phyloP scores from a whole-genome alignment of 2,329 filamentous ascomycete species.

The Zarea fungicola region DNA sequence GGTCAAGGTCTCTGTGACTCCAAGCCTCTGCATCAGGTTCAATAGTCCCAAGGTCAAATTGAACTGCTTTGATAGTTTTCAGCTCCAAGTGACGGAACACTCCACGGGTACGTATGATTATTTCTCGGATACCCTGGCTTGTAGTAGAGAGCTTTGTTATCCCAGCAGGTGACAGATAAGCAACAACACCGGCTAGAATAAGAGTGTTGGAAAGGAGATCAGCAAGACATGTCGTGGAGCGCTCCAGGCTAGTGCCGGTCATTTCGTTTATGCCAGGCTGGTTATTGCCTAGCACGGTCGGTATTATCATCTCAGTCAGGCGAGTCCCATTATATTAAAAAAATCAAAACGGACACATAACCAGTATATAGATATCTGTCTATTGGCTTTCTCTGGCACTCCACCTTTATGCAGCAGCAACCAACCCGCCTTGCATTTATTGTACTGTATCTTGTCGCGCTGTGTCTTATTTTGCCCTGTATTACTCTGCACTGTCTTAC shows the following conservation, averaged over 20 bases:
- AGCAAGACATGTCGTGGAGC: slow-evolving; percentile 62
- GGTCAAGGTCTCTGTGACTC: slow-evolving; percentile 66
- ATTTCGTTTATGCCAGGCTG: slow-evolving; percentile 39
- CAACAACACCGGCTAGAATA: slow-evolving; percentile 68
- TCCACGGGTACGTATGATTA: slow-evolving; percentile 64
- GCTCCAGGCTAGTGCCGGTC: slow-evolving; percentile 28
- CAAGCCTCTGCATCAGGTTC: slow-evolving; percentile 61
- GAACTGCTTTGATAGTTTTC: slow-evolving; percentile 60
- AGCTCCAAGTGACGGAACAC: slow-evolving; percentile 80
- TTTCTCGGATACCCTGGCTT: slow-evolving; percentile 56
- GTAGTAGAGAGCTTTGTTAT: slow-evolving; percentile 66
- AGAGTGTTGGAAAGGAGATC: slow-evolving; percentile 73
- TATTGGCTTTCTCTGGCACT: too few relatives aligned
- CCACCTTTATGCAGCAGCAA: too few relatives aligned
- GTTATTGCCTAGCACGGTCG: too few relatives aligned
- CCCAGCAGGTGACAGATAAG: slow-evolving; percentile 68
- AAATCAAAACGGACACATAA: too few relatives aligned
- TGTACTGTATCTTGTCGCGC: too few relatives aligned
- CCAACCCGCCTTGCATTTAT: too few relatives aligned
- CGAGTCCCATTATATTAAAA: too few relatives aligned
- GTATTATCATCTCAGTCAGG: too few relatives aligned
- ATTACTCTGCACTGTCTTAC: too few relatives aligned
- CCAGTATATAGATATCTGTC: too few relatives aligned
- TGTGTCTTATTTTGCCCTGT: too few relatives aligned
- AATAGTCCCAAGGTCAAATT: slow-evolving; percentile 51